Evolutionary conservation across 345 rosid genomes (phyloP), one percentile per base, ranked within the genome.

Genomic region (Gossypium bickii): DNA sequence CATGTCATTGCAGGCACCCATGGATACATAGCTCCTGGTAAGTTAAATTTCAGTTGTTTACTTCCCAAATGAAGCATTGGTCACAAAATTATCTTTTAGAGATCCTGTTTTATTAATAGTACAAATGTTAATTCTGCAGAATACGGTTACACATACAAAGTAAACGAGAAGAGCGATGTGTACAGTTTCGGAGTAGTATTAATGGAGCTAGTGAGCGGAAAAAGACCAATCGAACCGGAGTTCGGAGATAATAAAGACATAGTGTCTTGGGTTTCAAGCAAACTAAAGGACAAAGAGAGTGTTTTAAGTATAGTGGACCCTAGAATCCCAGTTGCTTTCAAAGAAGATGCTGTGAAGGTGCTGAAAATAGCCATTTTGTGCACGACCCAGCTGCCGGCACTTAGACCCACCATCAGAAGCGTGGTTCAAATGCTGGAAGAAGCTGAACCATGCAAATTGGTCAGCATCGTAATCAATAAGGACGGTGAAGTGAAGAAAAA

Each of bases 21-120:
- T 11, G 99, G 99, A 17, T 95, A 95, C 82, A 95, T 95, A 27
- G 99, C 99, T 81, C 99, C 98, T 69, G 98, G 99, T 92, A 87
- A 87, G 80, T 79, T 57, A 3, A 43, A 7, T 24, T 38, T 2
- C 43, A 47, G 18, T 25, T 5, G 9, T 49, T 47, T 41, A 51
- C 27, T 45, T 25, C 44, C 68, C 17, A 16, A 55, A 18, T 18
- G 59, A 55, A 18, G 12, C 18, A 17, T 55, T 18, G 11, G 18
- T 55, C 18, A 55, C 2, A 22, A 55, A 18, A 55, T 7, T 18
- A n/a, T 55, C 22, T 55, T 34, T 55, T 55, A 55, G 18, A 67
- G 16, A 51, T 8, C 41, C 38, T 12, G 43, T 15, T 15, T 65
- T 29, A 25, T 25, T 58, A 64, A 57, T 44, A 17, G n/a, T 44